phyloP scores from a whole-genome alignment of 805 yeast genomes.

The Pichia kluyveri region DNA sequence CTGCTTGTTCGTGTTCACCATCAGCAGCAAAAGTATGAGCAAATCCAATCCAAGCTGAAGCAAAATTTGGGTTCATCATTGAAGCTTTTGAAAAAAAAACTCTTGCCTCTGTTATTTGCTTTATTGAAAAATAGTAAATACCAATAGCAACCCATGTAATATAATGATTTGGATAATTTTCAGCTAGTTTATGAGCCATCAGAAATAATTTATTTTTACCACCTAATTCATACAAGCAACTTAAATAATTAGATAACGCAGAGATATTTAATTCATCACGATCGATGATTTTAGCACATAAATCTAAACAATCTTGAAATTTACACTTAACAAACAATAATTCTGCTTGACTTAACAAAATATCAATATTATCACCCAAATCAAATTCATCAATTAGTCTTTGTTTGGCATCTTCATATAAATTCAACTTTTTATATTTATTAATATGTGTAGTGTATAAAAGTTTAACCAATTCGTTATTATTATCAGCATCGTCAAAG shows the following conservation, averaged over 20 bases:
- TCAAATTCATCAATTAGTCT: conserved; percentile 64
- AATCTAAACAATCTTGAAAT: conserved; percentile 62
- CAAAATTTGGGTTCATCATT: conserved; percentile 77
- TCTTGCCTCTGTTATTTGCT: conserved; percentile 73
- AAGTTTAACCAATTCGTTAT: conserved; percentile 68
- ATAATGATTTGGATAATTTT: conserved; percentile 68
- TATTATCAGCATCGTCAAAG: conserved; percentile 68
- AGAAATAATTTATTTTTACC: conserved; percentile 74
- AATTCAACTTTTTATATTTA: conserved; percentile 54
- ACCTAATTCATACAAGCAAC: conserved; percentile 79
- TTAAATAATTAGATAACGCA: conserved; percentile 67
- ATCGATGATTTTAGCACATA: conserved; percentile 55
- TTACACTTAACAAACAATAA: conserved; percentile 64
- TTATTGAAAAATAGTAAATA: conserved; percentile 71
- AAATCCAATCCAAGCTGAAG: conserved; percentile 96
- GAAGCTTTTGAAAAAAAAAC: conserved; percentile 85
- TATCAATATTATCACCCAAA: conserved; percentile 59
- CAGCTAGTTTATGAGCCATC: conserved; percentile 79
- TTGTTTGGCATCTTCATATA: conserved; percentile 56
- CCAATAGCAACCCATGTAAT: conserved; percentile 92
- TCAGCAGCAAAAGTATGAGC: conserved; percentile 97
- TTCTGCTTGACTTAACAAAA: conserved; percentile 62
- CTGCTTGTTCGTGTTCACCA: conserved; percentile 98
- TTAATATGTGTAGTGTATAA: conserved; percentile 70
- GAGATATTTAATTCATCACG: conserved; percentile 65